Percentiles rank a stretch among this genome's conserved stretches.
Conservation (phyloP, 78 protist species). For the Thecamonas trahens region DNA sequence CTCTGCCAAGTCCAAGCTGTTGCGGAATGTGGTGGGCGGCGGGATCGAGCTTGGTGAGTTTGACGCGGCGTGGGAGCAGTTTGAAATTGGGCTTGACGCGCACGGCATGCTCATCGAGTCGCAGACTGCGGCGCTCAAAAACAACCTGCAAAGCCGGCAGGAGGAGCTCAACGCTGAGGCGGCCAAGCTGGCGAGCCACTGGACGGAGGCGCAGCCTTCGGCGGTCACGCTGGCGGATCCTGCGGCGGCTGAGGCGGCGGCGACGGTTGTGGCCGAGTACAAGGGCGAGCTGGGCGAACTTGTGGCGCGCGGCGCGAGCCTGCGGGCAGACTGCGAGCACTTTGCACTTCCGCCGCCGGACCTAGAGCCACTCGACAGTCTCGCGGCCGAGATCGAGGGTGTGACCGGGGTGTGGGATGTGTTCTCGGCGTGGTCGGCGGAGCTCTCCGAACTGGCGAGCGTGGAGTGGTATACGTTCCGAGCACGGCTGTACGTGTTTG, state of each 20-base stretch:
- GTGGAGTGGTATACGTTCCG: slow-evolving; percentile 74
- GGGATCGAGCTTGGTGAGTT: slow-evolving; percentile 1
- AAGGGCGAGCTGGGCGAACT: slow-evolving; percentile 23
- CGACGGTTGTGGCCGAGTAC: slow-evolving; percentile 9
- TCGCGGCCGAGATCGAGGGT: slow-evolving; percentile 9
- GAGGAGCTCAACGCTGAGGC: neutral
- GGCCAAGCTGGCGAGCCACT: slow-evolving; percentile 17
- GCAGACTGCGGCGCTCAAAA: slow-evolving; percentile 19
- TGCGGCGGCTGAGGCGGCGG: neutral
- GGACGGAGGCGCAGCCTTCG: slow-evolving; percentile 41
- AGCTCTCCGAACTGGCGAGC: slow-evolving; percentile 9
- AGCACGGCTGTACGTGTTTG: slow-evolving; percentile 30
- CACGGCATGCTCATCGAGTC: slow-evolving; percentile 25
- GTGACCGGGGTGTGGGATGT: slow-evolving; percentile 10
- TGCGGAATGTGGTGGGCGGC: slow-evolving; percentile 14
- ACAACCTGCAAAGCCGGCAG: neutral
- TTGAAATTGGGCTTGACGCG: slow-evolving; percentile 27
- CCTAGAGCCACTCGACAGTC: neutral
- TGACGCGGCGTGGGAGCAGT: slow-evolving; percentile 20
- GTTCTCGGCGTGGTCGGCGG: slow-evolving; percentile 23
- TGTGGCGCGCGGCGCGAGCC: neutral
- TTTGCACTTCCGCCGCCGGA: slow-evolving; percentile 13
- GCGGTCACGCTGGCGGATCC: neutral
- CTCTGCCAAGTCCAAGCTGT: slow-evolving; percentile 13
- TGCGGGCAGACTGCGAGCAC: slow-evolving; percentile 21